phyloP scores from a whole-genome alignment of 2,329 filamentous ascomycete species.

The Aspergillus sp. region DNA sequence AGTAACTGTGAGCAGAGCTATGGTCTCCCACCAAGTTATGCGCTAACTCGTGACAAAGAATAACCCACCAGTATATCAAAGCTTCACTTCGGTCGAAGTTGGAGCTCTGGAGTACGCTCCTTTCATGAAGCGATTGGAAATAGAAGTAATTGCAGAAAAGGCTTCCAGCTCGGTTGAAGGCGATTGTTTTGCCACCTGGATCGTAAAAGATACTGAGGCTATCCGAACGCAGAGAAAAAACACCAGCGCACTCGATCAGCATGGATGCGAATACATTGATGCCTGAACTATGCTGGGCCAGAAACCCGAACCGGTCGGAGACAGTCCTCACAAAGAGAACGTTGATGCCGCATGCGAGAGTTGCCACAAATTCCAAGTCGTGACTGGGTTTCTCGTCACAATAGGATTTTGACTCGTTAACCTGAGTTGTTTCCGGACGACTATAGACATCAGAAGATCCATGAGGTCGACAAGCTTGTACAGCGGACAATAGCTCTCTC shows the following conservation, averaged over 20 bases:
- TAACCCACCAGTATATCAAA: constrained; percentile 86
- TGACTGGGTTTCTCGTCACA: constrained; percentile 75
- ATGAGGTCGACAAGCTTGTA: constrained; percentile 73
- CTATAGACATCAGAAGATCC: constrained; percentile 72
- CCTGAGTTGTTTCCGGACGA: constrained; percentile 65
- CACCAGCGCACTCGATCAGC: constrained; percentile 64
- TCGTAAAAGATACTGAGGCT: constrained; percentile 88
- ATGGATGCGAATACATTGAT: constrained; percentile 69
- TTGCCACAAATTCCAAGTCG: constrained; percentile 68
- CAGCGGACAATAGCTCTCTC: constrained; percentile 65
- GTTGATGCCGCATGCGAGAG: constrained; percentile 68
- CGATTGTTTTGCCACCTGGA: constrained; percentile 73
- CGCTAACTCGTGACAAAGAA: constrained; percentile 91
- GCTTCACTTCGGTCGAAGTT: constrained; percentile 61
- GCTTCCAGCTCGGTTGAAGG: constrained; percentile 83
- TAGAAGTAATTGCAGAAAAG: constrained; percentile 93
- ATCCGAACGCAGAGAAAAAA: constrained; percentile 68
- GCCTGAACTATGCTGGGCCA: constrained; percentile 57
- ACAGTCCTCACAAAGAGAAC: constrained; percentile 66
- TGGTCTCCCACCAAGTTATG: constrained; percentile 85
- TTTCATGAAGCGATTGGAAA: constrained; percentile 74
- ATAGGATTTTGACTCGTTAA: constrained; percentile 81
- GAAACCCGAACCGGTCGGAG: constrained; percentile 53
- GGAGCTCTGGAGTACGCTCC: constrained; percentile 40
- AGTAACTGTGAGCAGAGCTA: constrained; percentile 76